A percentile compares a stretch with the other conserved stretches of the same genome.
phyloP scores from a whole-genome alignment of 2,329 filamentous ascomycete genomes.

The Neofusicoccum cordaticola region DNA sequence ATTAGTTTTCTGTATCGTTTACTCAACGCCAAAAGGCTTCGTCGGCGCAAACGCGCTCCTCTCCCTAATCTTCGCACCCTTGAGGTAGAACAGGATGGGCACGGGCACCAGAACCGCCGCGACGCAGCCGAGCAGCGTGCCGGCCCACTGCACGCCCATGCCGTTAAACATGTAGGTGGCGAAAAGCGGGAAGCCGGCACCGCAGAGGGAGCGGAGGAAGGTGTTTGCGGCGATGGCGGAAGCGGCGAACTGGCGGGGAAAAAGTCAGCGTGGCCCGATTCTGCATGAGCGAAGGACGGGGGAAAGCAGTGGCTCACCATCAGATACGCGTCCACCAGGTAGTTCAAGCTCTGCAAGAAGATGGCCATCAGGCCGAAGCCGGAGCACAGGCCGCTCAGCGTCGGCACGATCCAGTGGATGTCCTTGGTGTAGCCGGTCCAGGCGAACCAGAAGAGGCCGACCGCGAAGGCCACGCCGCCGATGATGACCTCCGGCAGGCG shows the following conservation, averaged over 20 bases:
- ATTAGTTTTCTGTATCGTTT: background rate
- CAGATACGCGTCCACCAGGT: slow-evolving; percentile 58
- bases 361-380: slow-evolving; percentile 58
- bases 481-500: slow-evolving; percentile 54
- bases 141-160: slow-evolving; percentile 50
- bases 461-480: slow-evolving; percentile 47
- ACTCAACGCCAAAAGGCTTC: background rate
- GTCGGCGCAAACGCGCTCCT: slow-evolving; percentile 44
- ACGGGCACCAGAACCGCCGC: slow-evolving; percentile 43
- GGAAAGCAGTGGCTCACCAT: slow-evolving; percentile 34
- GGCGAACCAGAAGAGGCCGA: slow-evolving; percentile 43
- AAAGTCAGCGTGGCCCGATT: too few relatives aligned
- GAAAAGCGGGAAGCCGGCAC: slow-evolving; percentile 54
- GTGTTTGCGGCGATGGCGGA: slow-evolving; percentile 57
- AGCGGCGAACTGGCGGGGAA: slow-evolving; percentile 39
- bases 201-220: slow-evolving; percentile 51
- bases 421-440: slow-evolving; percentile 42
- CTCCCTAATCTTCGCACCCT: slow-evolving; percentile 43
- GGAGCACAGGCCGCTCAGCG: slow-evolving; percentile 50
- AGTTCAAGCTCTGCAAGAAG: slow-evolving; percentile 58
- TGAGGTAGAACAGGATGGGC: slow-evolving; percentile 44
- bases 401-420: slow-evolving; percentile 42
- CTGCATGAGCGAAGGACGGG: slow-evolving; percentile 19
- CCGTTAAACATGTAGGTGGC: slow-evolving; percentile 55
- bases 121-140: slow-evolving; percentile 45